A percentile compares a stretch with the other conserved stretches of the same genome.
phyloP scores from a whole-genome alignment of 306 rosid genomes.

The Sicyos edulis region DNA sequence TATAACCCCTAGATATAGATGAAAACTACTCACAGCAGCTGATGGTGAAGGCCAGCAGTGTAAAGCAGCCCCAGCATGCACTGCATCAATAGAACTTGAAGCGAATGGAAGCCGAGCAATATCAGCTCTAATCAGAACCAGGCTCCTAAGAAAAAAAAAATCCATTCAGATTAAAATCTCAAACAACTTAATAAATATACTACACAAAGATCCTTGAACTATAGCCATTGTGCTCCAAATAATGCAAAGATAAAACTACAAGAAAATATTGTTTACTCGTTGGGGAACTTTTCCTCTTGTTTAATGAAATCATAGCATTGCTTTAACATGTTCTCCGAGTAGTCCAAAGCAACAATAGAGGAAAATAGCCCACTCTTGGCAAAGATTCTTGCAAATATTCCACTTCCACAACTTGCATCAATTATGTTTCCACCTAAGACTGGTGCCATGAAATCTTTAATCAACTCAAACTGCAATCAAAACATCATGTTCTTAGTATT shows the following conservation, averaged over 20 bases:
- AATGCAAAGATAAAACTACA: neutral
- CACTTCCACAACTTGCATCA: conserved; percentile 94
- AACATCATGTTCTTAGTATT: conserved; percentile 18
- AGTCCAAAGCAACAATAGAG: conserved; percentile 74
- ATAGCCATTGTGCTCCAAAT: neutral
- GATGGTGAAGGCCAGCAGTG: conserved; percentile 98
- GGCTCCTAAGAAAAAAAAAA: conserved; percentile 36
- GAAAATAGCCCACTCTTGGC: conserved; percentile 84
- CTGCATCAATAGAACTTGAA: conserved; percentile 78
- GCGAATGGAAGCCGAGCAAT: conserved; percentile 86
- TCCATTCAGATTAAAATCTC: conserved; percentile 17
- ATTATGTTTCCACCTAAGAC: conserved; percentile 72
- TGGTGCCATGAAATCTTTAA: conserved; percentile 55
- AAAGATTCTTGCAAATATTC: conserved; percentile 78
- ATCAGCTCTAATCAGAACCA: conserved; percentile 79
- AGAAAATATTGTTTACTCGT: conserved; percentile 29
- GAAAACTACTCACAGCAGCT: conserved; percentile 56
- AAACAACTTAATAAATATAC: conserved; percentile 7
- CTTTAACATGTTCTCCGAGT: conserved; percentile 87
- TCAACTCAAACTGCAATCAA: conserved; percentile 74
- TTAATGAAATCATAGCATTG: conserved; percentile 67
- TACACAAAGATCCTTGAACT: neutral
- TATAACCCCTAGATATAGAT: neutral
- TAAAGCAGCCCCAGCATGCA: conserved; percentile 94
- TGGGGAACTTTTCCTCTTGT: conserved; percentile 73